Evolutionary conservation across 2,329 filamentous ascomycete genomes (phyloP).

Genomic region (Ophiostoma australiae): DNA sequence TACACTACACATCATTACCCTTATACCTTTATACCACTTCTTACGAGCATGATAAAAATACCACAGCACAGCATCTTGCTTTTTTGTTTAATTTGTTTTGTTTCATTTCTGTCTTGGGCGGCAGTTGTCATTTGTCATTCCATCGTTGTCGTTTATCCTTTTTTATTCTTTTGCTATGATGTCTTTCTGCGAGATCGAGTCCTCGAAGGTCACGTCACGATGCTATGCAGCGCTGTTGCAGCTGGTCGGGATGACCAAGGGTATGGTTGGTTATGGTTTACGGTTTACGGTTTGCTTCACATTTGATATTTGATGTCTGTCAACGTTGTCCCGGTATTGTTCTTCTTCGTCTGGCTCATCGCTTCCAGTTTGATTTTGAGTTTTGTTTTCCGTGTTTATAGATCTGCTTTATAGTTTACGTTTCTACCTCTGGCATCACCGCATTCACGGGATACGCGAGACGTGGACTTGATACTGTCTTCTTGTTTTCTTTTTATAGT

Average conservation of each 20-base stretch:
- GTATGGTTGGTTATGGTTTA: not conserved
- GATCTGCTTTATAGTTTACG: not conserved
- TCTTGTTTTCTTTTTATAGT: not conserved
- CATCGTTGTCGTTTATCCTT: constrained; percentile 1
- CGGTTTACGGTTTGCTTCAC: not conserved
- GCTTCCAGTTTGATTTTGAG: not conserved
- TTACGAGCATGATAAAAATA: constrained; percentile 1
- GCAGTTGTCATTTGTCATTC: not conserved
- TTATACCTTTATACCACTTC: constrained; percentile 12
- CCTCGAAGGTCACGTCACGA: not conserved
- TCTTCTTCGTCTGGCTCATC: not conserved
- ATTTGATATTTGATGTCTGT: not conserved
- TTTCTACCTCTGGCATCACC: not conserved
- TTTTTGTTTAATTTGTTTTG: not conserved
- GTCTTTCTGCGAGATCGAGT: not conserved
- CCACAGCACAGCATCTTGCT: not conserved
- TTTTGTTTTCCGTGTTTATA: not conserved
- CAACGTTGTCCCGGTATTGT: not conserved
- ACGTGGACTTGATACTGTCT: not conserved
- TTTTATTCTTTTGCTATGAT: not conserved
- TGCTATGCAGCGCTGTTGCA: not conserved
- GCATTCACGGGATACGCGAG: not conserved
- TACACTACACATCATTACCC: constrained; percentile 6
- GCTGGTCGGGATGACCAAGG: not conserved
- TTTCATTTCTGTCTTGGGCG: not conserved